These are phyloP conservation scores for Pseudonectria foliicola DNA, from an alignment of 2,329 filamentous ascomycete species.

Conservation along the genomic window DNA sequence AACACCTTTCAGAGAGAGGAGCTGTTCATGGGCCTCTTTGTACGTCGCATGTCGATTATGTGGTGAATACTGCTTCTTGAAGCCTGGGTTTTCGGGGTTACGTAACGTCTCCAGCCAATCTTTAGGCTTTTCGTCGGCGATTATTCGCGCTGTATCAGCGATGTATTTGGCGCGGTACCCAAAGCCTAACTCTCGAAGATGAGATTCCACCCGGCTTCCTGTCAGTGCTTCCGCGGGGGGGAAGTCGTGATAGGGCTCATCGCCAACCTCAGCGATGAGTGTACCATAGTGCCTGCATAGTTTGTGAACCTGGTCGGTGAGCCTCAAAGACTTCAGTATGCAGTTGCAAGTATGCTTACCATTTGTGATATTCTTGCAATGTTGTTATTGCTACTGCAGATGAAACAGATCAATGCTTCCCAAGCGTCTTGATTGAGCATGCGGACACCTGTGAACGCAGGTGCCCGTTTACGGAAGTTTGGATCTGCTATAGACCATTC, in stretches of 20 bases:
- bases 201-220: constrained; percentile 66
- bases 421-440: constrained; percentile 93
- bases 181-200: constrained; percentile 78
- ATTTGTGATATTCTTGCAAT: constrained; percentile 93
- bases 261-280: constrained; percentile 62
- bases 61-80: constrained; percentile 37
- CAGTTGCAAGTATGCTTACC: constrained; percentile 39
- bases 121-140: constrained; percentile 58
- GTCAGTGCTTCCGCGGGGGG: constrained; percentile 69
- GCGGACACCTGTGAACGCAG: constrained; percentile 81
- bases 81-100: constrained; percentile 65
- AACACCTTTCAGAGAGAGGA: constrained; percentile 77
- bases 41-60: constrained; percentile 56
- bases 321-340: constrained; percentile 1
- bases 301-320: constrained; percentile 59
- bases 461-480: constrained; percentile 84
- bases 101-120: constrained; percentile 73
- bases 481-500: constrained; percentile 81
- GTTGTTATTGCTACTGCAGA: constrained; percentile 99
- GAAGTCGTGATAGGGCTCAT: constrained; percentile 78
- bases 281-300: constrained; percentile 81
- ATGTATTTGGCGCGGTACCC: constrained; percentile 94
- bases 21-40: constrained; percentile 68
- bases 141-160: constrained; percentile 70
- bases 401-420: constrained; percentile 90